These are phyloP conservation scores for Simmondsia chinensis DNA, from an alignment of 148 eudicot genomes.

Conservation along the genomic window DNA sequence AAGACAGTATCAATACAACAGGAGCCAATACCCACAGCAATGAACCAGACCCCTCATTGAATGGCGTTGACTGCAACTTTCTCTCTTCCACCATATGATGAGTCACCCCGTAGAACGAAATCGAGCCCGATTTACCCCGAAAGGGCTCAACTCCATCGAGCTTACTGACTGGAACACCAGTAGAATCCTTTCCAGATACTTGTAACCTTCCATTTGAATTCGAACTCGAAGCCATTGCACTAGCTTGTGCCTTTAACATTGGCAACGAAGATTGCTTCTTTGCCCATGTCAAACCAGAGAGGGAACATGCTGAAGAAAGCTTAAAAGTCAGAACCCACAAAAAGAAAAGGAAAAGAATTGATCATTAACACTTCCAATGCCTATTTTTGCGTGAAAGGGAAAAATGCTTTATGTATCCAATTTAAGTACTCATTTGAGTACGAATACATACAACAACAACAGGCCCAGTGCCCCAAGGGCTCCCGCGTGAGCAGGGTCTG, in stretches of 20 bases:
- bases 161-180: conserved; percentile 8
- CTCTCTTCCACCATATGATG: conserved; percentile 62
- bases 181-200: conserved; percentile 3
- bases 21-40: conserved; percentile 73
- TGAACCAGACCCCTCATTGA: conserved; percentile 46
- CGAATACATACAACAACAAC: too few species aligned
- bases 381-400: too few species aligned
- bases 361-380: background rate
- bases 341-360: background rate
- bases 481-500: too few species aligned
- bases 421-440: too few species aligned
- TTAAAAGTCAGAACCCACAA: conserved; percentile 11
- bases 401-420: too few species aligned
- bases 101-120: conserved; percentile 59
- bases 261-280: conserved; percentile 11
- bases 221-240: conserved; percentile 16
- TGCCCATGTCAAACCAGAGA: conserved; percentile 16
- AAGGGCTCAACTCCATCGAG: conserved; percentile 44
- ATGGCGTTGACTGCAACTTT: conserved; percentile 45
- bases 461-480: too few species aligned
- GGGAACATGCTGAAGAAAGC: conserved; percentile 17
- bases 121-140: conserved; percentile 74
- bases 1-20: conserved; percentile 44
- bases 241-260: conserved; percentile 7
- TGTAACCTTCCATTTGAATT: conserved; percentile 7